phyloP scores from a whole-genome alignment of 345 rosid genomes.

The Lumnitzera littorea region DNA sequence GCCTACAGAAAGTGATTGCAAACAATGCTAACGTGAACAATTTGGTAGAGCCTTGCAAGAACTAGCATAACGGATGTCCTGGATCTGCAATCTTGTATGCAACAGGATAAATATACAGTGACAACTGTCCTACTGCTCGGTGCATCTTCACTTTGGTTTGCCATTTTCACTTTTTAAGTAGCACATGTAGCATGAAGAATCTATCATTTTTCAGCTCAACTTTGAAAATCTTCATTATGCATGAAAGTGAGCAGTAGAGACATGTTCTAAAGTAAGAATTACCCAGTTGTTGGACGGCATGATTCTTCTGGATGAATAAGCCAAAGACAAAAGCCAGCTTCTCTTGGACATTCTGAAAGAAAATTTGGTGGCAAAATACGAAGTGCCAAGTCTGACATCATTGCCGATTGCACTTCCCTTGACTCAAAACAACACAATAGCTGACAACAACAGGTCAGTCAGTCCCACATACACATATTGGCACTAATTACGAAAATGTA shows the following conservation, averaged over 20 bases:
- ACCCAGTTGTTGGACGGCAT: slow-evolving; percentile 79
- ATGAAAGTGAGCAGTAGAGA: neutral
- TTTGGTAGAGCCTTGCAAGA: too few species aligned
- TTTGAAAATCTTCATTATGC: neutral
- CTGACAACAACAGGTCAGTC: slow-evolving; percentile 37
- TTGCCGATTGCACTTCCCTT: slow-evolving; percentile 32
- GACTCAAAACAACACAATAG: slow-evolving; percentile 52
- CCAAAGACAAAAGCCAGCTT: slow-evolving; percentile 83
- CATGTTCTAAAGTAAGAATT: slow-evolving; percentile 5
- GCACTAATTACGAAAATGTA: too few species aligned
- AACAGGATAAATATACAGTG: too few species aligned
- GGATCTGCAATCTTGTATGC: too few species aligned
- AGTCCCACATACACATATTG: neutral
- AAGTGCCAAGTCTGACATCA: slow-evolving; percentile 51
- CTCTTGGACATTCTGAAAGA: slow-evolving; percentile 52
- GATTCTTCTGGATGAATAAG: slow-evolving; percentile 71
- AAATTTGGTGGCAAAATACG: slow-evolving; percentile 59
- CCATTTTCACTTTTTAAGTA: too few species aligned
- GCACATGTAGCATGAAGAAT: too few species aligned
- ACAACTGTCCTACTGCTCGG: too few species aligned
- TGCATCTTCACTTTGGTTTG: too few species aligned
- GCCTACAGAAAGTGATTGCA: too few species aligned
- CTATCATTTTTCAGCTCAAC: too few species aligned
- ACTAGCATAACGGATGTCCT: too few species aligned
- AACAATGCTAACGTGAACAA: too few species aligned